Evolutionary conservation across 2,329 filamentous ascomycete species (phyloP).

Genomic region (Fusarium equiseti): DNA sequence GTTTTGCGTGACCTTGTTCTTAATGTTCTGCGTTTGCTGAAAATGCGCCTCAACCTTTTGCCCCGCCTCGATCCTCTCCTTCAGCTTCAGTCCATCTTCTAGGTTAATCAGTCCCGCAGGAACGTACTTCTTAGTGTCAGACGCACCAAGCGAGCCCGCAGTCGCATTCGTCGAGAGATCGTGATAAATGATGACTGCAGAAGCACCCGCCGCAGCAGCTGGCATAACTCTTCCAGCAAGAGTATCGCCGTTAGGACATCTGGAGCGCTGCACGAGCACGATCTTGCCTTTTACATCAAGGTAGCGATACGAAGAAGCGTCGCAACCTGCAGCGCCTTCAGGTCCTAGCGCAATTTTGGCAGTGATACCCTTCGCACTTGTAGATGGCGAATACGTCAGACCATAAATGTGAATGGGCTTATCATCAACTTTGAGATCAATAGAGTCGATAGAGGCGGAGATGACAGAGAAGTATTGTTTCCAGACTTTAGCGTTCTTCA

Average conservation of each 20-base stretch:
- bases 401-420: slow-evolving; percentile 34
- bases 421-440: slow-evolving; percentile 50
- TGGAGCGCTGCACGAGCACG: slow-evolving; percentile 41
- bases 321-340: slow-evolving; percentile 41
- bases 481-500: slow-evolving; percentile 55
- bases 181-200: slow-evolving; percentile 40
- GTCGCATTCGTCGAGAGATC: slow-evolving; percentile 37
- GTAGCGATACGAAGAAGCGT: slow-evolving; percentile 29
- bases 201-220: slow-evolving; percentile 37
- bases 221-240: slow-evolving; percentile 40
- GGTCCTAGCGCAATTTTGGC: slow-evolving; percentile 39
- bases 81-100: slow-evolving; percentile 57
- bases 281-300: slow-evolving; percentile 46
- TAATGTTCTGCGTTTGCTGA: slow-evolving; percentile 39
- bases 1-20: slow-evolving; percentile 41
- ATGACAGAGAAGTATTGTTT: slow-evolving; percentile 63
- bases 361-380: slow-evolving; percentile 33
- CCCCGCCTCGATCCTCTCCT: slow-evolving; percentile 54
- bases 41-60: slow-evolving; percentile 47
- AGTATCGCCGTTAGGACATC: slow-evolving; percentile 42
- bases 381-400: slow-evolving; percentile 40
- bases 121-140: slow-evolving; percentile 33
- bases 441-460: slow-evolving; percentile 58
- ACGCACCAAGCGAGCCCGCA: slow-evolving; percentile 38
- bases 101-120: slow-evolving; percentile 43